Evolutionary conservation across 768 basidiomycete species (phyloP), one percentile per base, ranked within the genome.

Genomic region (Lentinula raphanica): DNA sequence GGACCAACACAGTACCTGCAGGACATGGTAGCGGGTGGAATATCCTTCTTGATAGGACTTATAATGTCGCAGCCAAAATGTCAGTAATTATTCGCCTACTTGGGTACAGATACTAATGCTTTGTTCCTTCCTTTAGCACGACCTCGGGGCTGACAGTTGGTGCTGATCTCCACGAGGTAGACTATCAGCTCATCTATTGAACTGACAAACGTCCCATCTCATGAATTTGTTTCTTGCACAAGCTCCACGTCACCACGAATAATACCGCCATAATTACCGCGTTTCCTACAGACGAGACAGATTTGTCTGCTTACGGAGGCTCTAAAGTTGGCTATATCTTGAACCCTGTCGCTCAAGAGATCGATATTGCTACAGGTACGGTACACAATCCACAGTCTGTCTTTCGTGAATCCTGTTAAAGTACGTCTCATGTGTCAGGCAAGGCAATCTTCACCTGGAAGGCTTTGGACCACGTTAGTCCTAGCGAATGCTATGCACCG

Each of bases 381-480:
- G 13, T 17, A 2, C 8, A 40, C 6, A 32, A 23, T 17, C 3
- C 8, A 40, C 8, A 40, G 3, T 23, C 1, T 7, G 15, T 49
- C 6, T 36, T 1, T 35, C 13, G 11, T 7, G 21, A 7, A 21
- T 11, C 29, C 19, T n/a, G 0, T 50, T 11, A 21, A 19, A 32
- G 11, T 9, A 2, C 3, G 11, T 31, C 29, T 3, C 3, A 21
- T 35, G 2, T 25, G 3, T 17, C 9, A 44, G 54, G 54, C 3
- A 28, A 56, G 27, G 54, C 54, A 3, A 21, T 56, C 11, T 56
- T 56, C 27, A 56, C 54, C 9, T 56, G 54, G 54, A 23, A 56
- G 25, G 54, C 54, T 17, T 27, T 42, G 15, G 54, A 56, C 6
- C 54, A 56, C 21, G 40, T 56, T 23, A 32, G 42, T 23, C 54